Conservation (phyloP, 2,329 filamentous ascomycete genomes). For the Fusarium caatingaense region DNA sequence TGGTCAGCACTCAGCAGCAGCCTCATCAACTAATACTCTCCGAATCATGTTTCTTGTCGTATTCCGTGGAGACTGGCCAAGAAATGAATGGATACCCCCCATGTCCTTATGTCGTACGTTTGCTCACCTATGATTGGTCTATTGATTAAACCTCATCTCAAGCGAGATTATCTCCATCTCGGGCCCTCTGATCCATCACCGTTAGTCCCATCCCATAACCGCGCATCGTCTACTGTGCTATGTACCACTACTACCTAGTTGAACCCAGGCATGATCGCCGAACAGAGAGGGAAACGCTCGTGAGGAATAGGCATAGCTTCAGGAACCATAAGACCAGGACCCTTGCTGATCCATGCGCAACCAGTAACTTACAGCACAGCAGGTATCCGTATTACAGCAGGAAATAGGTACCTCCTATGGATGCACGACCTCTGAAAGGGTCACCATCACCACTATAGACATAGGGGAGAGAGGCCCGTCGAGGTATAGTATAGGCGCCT, state of each 20-base stretch:
- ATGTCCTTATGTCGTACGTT: conserved; percentile 43
- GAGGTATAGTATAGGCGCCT: conserved; percentile 36
- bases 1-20: background rate
- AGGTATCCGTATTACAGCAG: background rate
- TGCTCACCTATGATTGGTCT: conserved; percentile 40
- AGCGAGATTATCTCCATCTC: conserved; percentile 49
- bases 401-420: background rate
- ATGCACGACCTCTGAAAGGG: conserved; percentile 25
- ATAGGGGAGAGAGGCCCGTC: background rate
- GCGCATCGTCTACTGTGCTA: conserved; percentile 20
- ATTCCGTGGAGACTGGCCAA: conserved; percentile 35
- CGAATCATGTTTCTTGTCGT: conserved; percentile 42
- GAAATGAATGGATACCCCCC: conserved; percentile 13
- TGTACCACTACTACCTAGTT: background rate
- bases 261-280: conserved; percentile 29
- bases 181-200: conserved; percentile 31
- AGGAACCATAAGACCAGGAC: conserved; percentile 12
- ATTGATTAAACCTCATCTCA: conserved; percentile 31
- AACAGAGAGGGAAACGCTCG: conserved; percentile 17
- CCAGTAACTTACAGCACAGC: background rate
- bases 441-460: conserved; percentile 17
- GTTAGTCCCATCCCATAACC: conserved; percentile 33
- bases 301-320: conserved; percentile 17
- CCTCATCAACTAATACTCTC: conserved; percentile 21
- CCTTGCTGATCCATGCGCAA: conserved; percentile 27